Conservation (phyloP, 768 basidiomycete genomes). For the Lactifluus piperatus region DNA sequence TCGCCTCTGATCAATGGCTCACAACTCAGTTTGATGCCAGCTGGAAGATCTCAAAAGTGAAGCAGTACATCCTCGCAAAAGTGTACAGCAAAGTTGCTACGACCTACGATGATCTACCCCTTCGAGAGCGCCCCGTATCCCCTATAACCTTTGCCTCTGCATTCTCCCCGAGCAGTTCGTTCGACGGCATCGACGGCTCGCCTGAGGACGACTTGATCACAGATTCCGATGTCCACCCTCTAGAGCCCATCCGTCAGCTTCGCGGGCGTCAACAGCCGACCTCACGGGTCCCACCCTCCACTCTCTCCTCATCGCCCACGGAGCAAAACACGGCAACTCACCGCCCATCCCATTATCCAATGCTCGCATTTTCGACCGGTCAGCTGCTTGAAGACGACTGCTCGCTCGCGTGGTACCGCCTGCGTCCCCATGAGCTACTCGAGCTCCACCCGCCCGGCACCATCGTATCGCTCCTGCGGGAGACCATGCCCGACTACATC, state of each 20-base stretch:
- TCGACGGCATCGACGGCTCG: conserved; percentile 22
- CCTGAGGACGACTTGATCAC: conserved; percentile 28
- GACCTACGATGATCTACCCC: conserved; percentile 18
- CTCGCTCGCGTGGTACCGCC: conserved; percentile 45
- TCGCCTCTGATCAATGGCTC: conserved; percentile 71
- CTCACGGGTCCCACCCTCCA: neutral
- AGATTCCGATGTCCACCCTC: conserved; percentile 23
- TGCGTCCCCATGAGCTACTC: conserved; percentile 56
- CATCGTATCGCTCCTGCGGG: conserved; percentile 37
- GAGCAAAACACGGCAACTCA: neutral
- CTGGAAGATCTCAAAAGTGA: conserved; percentile 56
- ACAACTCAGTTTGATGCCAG: conserved; percentile 54
- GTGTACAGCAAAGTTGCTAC: conserved; percentile 32
- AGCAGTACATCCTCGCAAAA: conserved; percentile 52
- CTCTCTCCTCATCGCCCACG: neutral
- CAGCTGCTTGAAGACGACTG: conserved; percentile 63
- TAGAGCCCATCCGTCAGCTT: conserved; percentile 4
- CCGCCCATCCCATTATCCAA: conserved; percentile 33
- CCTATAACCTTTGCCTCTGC: conserved; percentile 60
- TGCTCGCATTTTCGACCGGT: conserved; percentile 61
- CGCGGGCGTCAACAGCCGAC: neutral
- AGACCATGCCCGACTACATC: conserved; percentile 35
- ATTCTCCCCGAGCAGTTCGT: conserved; percentile 29
- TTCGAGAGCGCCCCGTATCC: conserved; percentile 41
- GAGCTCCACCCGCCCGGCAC: conserved; percentile 47